Conservation (phyloP, 208 protist species). For the Leishmania guyanensis region DNA sequence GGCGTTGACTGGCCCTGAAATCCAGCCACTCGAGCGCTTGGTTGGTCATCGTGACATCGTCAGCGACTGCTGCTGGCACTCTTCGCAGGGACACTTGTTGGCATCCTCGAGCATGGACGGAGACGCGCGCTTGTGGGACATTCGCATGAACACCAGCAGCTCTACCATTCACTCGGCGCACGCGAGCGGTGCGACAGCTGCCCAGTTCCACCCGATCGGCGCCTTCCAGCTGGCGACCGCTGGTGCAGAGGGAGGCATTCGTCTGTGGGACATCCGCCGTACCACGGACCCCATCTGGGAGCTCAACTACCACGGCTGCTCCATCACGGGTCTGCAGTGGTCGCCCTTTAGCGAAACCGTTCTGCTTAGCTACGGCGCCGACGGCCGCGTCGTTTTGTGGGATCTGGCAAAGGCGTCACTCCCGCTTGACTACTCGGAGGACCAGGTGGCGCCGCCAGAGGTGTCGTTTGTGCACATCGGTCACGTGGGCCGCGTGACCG, state of each 20-base stretch:
- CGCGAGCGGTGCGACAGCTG: conserved; percentile 40
- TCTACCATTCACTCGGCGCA: conserved; percentile 40
- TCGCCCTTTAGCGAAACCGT: conserved; percentile 53
- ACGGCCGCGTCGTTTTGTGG: conserved; percentile 66
- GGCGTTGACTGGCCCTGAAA: conserved; percentile 23
- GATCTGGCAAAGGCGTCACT: conserved; percentile 49
- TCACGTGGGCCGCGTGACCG: conserved; percentile 94
- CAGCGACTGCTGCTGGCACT: conserved; percentile 95
- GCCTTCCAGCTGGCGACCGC: conserved; percentile 58
- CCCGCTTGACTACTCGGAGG: conserved; percentile 39
- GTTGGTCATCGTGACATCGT: conserved; percentile 68
- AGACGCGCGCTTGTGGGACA: conserved; percentile 92
- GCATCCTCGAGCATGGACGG: conserved; percentile 95
- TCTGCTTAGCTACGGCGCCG: conserved; percentile 42
- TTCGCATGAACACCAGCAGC: conserved; percentile 33
- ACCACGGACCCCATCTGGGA: conserved; percentile 20
- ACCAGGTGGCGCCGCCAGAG: conserved; percentile 60
- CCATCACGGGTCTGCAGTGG: conserved; percentile 60
- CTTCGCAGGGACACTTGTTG: conserved; percentile 82
- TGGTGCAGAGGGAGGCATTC: conserved; percentile 35
- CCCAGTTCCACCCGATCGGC: conserved; percentile 56
- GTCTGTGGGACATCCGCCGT: conserved; percentile 64
- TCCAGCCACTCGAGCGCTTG: conserved; percentile 44
- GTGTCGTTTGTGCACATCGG: conserved; percentile 96
- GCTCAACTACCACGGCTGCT: conserved; percentile 49